Evolutionary conservation across 139 green algal genomes (phyloP).

Genomic region (Coccomyxa sp.): DNA sequence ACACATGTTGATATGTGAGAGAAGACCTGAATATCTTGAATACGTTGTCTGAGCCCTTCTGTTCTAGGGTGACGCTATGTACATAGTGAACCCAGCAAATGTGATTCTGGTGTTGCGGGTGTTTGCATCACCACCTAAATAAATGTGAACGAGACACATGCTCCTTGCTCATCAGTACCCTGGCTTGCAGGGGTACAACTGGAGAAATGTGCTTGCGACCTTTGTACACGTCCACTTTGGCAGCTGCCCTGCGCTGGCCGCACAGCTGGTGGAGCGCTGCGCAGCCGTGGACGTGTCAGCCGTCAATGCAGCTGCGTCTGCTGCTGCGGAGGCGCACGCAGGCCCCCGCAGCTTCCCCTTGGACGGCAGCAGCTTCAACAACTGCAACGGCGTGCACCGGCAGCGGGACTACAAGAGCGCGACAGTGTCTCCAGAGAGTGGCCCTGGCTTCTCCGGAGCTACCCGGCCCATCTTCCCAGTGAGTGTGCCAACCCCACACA

Average conservation of each 20-base stretch:
- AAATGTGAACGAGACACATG: too few relatives aligned
- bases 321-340: slow-evolving; percentile 12
- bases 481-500: background rate
- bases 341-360: slow-evolving; percentile 5
- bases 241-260: slow-evolving; percentile 46
- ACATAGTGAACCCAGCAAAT: too few relatives aligned
- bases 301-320: slow-evolving; percentile 8
- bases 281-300: slow-evolving; percentile 46
- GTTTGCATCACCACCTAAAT: too few relatives aligned
- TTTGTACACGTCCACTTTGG: slow-evolving; percentile 88
- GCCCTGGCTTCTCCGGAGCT: background rate
- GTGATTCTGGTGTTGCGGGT: too few relatives aligned
- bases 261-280: slow-evolving; percentile 53
- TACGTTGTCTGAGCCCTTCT: too few relatives aligned
- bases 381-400: background rate
- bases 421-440: background rate
- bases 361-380: background rate
- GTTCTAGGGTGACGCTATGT: too few relatives aligned
- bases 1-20: too few relatives aligned
- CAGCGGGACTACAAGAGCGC: background rate
- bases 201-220: slow-evolving; percentile 66
- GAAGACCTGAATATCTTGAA: too few relatives aligned
- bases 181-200: slow-evolving; percentile 76
- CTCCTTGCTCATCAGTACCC: too few relatives aligned
- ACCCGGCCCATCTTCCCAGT: background rate